Percentiles rank a stretch among this genome's conserved stretches.
phyloP scores from a whole-genome alignment of 1,139 yeast species.

The Nakaseomyces nivariensis region DNA sequence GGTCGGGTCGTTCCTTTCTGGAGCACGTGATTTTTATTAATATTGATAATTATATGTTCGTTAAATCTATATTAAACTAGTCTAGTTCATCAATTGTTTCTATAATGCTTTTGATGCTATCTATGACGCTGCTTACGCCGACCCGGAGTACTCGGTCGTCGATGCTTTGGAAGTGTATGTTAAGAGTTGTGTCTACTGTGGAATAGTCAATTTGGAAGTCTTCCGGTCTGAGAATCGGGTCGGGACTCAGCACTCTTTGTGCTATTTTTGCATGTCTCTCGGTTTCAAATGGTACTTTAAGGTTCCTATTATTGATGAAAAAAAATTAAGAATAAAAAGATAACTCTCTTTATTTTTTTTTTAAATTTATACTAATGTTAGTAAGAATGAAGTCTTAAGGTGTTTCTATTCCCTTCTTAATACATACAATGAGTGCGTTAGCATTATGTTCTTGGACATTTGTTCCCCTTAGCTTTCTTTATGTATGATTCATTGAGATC shows the following conservation, averaged over 20 bases:
- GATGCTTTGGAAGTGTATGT: slow-evolving; percentile 41
- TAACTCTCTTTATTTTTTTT: too few species aligned
- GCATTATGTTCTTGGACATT: background rate
- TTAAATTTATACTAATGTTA: too few species aligned
- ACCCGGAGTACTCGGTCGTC: slow-evolving; percentile 61
- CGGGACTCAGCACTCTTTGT: slow-evolving; percentile 51
- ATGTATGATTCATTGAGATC: too few species aligned
- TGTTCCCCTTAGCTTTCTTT: background rate
- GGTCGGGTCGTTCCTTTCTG: too few species aligned
- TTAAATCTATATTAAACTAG: too few species aligned
- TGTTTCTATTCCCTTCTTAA: too few species aligned
- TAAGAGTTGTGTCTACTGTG: slow-evolving; percentile 28
- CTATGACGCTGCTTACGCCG: slow-evolving; percentile 58
- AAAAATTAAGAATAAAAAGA: too few species aligned
- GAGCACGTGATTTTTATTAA: too few species aligned
- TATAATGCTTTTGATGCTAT: slow-evolving; percentile 55
- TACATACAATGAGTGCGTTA: slow-evolving; percentile 6
- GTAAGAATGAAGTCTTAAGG: too few species aligned
- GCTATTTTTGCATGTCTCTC: slow-evolving; percentile 57
- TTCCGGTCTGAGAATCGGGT: slow-evolving; percentile 62
- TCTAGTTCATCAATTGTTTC: slow-evolving; percentile 63
- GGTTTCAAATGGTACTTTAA: slow-evolving; percentile 55
- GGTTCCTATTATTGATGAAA: slow-evolving; percentile 24
- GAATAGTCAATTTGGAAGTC: slow-evolving; percentile 42
- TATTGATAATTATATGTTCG: too few species aligned